Evolutionary conservation across 441 rosid species (phyloP), one percentile per base, ranked within the genome.

Genomic region (Biscutella laevigata): DNA sequence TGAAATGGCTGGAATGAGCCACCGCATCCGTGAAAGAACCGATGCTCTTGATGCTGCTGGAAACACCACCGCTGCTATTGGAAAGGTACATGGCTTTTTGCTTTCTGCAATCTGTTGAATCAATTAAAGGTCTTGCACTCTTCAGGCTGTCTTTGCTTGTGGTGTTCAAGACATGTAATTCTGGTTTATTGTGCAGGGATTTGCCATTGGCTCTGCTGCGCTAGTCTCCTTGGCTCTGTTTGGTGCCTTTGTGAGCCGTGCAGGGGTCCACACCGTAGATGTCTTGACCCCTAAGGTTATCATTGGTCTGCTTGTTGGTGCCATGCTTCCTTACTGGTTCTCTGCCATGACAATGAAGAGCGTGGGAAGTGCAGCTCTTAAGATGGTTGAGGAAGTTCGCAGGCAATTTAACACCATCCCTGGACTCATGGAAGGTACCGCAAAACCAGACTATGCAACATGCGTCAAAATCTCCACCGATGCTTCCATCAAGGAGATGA

Each of bases 1-100:
- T 32, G 81, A 80, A 71, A 80, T 83, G 91, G 91, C 87, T 49
- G 87, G 87, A 30, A 76, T 83, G 84, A 78, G 83, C 70, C 87
- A 80, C 70, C 76, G 77, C 36, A 78, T 80, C 24, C 71, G 84
- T 16, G 84, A 80, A 56, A 78, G 87, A 69, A 80, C 87, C 0
- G 80, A 83, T 62, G 77, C 77, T 21, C 82, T 83, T 53, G 83
- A 83, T 70, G 84, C 91, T 15, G 89, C 86, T 22, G 83, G 86
- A 49, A 82, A 79, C 69, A 79, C 89, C 58, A 82, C 82, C 36
- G 89, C 86, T 34, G 84, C 84, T 62, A 80, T 82, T 51, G 90
- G 86, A 45, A 83, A 82, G 75, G 91, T 77, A 46, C 1, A 2
- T 1, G 28, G 26, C 33, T 34, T 39, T 22, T 3, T 16, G 0